Base-by-base conservation (phyloP, 2,329 filamentous ascomycete species). In the Sordariomycetes sp. region DNA sequence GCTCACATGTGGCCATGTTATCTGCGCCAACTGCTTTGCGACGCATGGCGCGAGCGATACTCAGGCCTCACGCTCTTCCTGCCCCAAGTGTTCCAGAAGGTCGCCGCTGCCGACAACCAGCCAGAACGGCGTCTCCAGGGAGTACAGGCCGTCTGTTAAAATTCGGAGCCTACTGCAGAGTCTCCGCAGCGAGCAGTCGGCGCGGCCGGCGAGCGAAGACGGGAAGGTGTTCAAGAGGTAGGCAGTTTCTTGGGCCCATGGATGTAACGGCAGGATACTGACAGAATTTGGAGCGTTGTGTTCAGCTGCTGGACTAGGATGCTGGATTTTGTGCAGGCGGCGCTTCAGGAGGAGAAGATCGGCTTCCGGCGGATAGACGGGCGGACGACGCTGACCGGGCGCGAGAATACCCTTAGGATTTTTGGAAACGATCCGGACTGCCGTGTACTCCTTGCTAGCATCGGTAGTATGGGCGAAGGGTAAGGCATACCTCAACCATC, bases 381-480 rank as follows among this genome's bases (percentile, higher is more conserved):
- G 11, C 54, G 61, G 28, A 48, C 20, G 0, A 58, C 61, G 0
- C 55, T 66, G 1, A n/a, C 58, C 0, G 20, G 56, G 10, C 34
- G 67, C 4, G 12, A 20, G 10, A 4, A 54, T 0, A 59, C 64
- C 0, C 28, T 68, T 4, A 32, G 43, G 0, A 8, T 12, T 8
- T 69, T 68, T 28, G 57, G 28, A 10, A 25, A 59, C 0, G 59
- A 67, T 34, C 46, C 59, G 0, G 46, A 28, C 1, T 65, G 64
- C 57, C 62, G 22, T 1, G 61, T 71, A 0, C 66, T 73, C 55
- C 64, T 73, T 1, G 65, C 69, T 10, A 68, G 61, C 0, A 66
- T 72, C 20, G 67, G 63, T 0, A 67, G 64, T 12, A 67, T 63
- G 0, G 69, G 64, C 0, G 68, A 70, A 58, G 69, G 69, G 69